Evolutionary conservation across 306 rosid genomes (phyloP).

Genomic region (Vigna nakashimae): DNA sequence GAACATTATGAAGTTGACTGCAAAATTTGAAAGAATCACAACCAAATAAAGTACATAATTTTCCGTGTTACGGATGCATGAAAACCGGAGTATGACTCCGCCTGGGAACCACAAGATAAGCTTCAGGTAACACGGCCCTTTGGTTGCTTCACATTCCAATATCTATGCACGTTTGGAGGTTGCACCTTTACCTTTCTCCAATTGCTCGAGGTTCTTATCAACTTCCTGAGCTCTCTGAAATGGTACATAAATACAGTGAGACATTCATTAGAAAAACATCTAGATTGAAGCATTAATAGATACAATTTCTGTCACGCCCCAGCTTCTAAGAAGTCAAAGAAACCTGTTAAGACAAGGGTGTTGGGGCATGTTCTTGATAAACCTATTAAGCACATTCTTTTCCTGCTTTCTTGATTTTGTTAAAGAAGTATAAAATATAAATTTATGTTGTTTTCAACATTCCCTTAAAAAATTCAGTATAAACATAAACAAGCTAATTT

Average conservation of each 20-base stretch:
- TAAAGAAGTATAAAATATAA: not conserved
- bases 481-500: not conserved
- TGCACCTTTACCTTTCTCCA: slow-evolving; percentile 52
- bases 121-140: slow-evolving; percentile 49
- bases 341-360: not conserved
- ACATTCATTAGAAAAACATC: not conserved
- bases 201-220: slow-evolving; percentile 53
- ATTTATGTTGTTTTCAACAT: not conserved
- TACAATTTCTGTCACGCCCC: not conserved
- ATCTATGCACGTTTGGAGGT: slow-evolving; percentile 43
- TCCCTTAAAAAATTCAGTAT: not conserved
- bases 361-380: not conserved
- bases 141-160: slow-evolving; percentile 34
- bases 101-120: slow-evolving; percentile 50
- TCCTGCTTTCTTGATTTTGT: not conserved
- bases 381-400: slow-evolving; percentile 18
- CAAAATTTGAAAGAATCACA: slow-evolving; percentile 46
- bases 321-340: not conserved
- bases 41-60: slow-evolving; percentile 53
- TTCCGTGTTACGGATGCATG: slow-evolving; percentile 23
- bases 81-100: slow-evolving; percentile 43
- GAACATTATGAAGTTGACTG: slow-evolving; percentile 33
- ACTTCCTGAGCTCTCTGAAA: slow-evolving; percentile 63
- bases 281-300: not conserved
- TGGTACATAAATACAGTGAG: slow-evolving; percentile 5